Base-by-base conservation (phyloP, 176 grass and related monocot species). In the Bonia amplexicaulis region DNA sequence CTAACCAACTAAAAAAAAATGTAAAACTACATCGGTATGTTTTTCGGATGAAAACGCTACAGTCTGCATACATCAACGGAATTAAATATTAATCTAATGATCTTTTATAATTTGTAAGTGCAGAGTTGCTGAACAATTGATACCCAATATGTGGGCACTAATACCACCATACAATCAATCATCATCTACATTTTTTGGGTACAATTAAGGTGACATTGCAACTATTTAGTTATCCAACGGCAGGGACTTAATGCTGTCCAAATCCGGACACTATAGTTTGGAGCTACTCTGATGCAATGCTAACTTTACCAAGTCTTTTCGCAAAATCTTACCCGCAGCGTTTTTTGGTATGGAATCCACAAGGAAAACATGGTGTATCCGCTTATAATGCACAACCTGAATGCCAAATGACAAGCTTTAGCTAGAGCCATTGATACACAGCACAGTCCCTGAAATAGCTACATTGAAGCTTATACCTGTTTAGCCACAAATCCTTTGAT, bases 321-420 rank as follows among this genome's bases (percentile, higher is more conserved):
- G 64, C 71, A 89, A 59, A 54, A 89, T 58, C 87, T 92, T 92
- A 9, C 87, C 90, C 17, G 80, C 75, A 25, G 84, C 83, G 80
- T 89, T 92, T 78, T 84, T 92, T 5, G 74, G 87, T 86, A 89
- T 86, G 12, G 75, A 69, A 75, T 66, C 49, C 74, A 89, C 87
- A 48, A 92, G 13, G 13, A 86, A 70, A 27, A 92, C 84, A 49
- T 72, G 87, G 58, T 87, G 90, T 66, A 89, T 87, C 42, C 52
- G 65, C 66, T 92, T 92, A 51, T 92, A 92, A 42, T 85, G 69
- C 26, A 85, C 87, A 75, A 92, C 90, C 90, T 92, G 75, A 1
- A 20, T 12, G 46, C 7, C 29, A 25, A 63, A 62, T 31, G 2
- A 44, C 26, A 58, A 64, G 9, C 12, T 47, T 42, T 48, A 69